A percentile compares a stretch with the other conserved stretches of the same genome.
These are phyloP conservation scores for Penicillium coffeae DNA, from an alignment of 495 filamentous ascomycete genomes.

Conservation along the genomic window DNA sequence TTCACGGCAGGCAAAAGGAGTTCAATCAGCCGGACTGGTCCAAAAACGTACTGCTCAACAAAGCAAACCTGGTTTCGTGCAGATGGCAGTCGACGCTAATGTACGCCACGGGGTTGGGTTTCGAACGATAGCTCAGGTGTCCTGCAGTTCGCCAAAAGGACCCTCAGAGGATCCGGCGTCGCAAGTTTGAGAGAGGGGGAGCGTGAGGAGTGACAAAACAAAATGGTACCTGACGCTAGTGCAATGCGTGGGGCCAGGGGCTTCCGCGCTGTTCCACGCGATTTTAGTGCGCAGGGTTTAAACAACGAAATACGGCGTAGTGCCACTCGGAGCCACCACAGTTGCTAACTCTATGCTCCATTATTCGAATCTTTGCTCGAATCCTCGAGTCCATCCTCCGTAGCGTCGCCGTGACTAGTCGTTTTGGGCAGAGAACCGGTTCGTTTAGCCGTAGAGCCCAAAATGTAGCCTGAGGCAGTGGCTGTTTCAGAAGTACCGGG, in stretches of 20 bases:
- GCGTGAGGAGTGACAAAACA: background rate
- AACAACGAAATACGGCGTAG: slow-evolving; percentile 8
- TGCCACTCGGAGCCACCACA: slow-evolving; percentile 8
- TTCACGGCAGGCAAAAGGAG: no score
- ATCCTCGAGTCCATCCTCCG: no score
- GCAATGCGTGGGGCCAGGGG: slow-evolving; percentile 4
- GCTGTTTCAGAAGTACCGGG: slow-evolving; percentile 14
- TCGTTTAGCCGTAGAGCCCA: slow-evolving; percentile 10
- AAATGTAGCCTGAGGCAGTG: slow-evolving; percentile 16
- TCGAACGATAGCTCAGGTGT: slow-evolving; percentile 12
- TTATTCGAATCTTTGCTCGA: background rate
- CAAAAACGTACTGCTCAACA: slow-evolving; percentile 1
- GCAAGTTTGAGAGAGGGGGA: background rate
- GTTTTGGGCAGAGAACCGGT: slow-evolving; percentile 16
- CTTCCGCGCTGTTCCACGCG: slow-evolving; percentile 5
- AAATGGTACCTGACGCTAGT: slow-evolving; percentile 2
- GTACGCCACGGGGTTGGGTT: slow-evolving; percentile 11
- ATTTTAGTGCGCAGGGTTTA: slow-evolving; percentile 3
- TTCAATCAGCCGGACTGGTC: no score
- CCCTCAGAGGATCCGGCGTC: background rate
- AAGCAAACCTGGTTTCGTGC: background rate
- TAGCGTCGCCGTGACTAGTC: background rate
- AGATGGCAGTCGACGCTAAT: slow-evolving; percentile 8
- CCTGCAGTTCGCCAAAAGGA: slow-evolving; percentile 4
- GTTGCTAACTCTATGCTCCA: background rate